A percentile compares a stretch with the other conserved stretches of the same genome.
Evolutionary conservation across 805 yeast genomes (phyloP).

Genomic region (Isabelozyma pseudorhagii): DNA sequence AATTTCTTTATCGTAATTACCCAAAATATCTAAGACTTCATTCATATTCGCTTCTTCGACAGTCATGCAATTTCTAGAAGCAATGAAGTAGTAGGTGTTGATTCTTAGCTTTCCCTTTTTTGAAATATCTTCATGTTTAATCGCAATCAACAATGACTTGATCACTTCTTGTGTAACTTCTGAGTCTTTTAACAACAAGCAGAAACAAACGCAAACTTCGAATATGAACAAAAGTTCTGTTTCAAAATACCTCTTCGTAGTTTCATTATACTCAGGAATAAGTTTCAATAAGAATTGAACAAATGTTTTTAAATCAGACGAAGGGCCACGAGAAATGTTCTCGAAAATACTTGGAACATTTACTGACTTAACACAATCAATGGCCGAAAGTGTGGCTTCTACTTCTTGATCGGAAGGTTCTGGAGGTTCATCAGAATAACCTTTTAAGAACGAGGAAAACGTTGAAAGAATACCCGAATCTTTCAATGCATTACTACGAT

Average conservation of each 20-base stretch:
- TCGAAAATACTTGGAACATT: slow-evolving; percentile 55
- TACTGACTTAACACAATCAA: slow-evolving; percentile 78
- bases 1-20: slow-evolving; percentile 39
- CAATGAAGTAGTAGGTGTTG: slow-evolving; percentile 51
- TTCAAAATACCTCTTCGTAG: slow-evolving; percentile 41
- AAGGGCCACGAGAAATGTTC: slow-evolving; percentile 38
- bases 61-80: slow-evolving; percentile 30
- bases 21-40: slow-evolving; percentile 17
- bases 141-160: slow-evolving; percentile 11
- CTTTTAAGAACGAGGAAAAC: slow-evolving; percentile 86
- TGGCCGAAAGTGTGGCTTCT: slow-evolving; percentile 76
- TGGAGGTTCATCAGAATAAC: slow-evolving; percentile 77
- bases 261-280: slow-evolving; percentile 24
- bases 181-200: slow-evolving; percentile 25
- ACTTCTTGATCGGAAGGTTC: slow-evolving; percentile 95
- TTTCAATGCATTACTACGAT: slow-evolving; percentile 60
- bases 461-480: slow-evolving; percentile 84
- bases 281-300: slow-evolving; percentile 21
- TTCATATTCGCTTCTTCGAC: slow-evolving; percentile 4
- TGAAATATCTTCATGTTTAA: slow-evolving; percentile 14
- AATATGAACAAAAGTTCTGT: slow-evolving; percentile 46
- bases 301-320: slow-evolving; percentile 33
- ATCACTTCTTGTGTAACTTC: slow-evolving; percentile 14
- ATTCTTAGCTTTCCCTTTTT: slow-evolving; percentile 41
- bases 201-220: slow-evolving; percentile 41